phyloP scores from a whole-genome alignment of 139 green algal species.

The Ostreobium quekettii region DNA sequence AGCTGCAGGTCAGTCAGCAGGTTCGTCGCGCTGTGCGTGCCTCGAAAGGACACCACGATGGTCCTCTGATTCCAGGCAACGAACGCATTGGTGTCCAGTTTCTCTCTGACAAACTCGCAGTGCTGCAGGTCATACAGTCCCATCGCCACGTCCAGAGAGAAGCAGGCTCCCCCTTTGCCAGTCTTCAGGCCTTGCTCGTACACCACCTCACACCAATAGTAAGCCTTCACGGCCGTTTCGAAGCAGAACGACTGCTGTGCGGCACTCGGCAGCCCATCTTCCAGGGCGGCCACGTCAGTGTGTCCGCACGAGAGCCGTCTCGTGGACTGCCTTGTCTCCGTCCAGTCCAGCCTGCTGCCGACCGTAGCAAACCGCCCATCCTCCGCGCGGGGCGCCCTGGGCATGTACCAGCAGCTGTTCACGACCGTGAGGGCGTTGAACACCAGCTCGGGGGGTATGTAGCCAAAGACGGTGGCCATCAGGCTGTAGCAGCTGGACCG shows the following conservation, averaged over 20 bases:
- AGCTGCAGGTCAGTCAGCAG: slow-evolving; percentile 6
- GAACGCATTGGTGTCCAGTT: slow-evolving; percentile 13
- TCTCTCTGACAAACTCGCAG: slow-evolving; percentile 14
- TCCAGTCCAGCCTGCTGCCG: not conserved
- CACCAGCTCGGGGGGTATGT: not conserved
- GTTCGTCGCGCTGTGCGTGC: slow-evolving; percentile 11
- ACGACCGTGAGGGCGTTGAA: not conserved
- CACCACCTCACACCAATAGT: slow-evolving; percentile 15
- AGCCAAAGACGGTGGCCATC: not conserved
- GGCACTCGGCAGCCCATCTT: too few species aligned
- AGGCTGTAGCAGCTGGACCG: not conserved
- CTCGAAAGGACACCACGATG: slow-evolving; percentile 10
- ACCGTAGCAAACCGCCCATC: not conserved
- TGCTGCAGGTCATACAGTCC: slow-evolving; percentile 7
- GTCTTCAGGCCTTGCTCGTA: not conserved
- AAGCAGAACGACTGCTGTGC: slow-evolving; percentile 25
- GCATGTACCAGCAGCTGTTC: not conserved
- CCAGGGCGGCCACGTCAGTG: too few species aligned
- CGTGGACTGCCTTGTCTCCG: not conserved
- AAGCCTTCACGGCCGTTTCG: slow-evolving; percentile 13
- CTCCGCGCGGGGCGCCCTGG: too few species aligned
- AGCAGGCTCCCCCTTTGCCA: not conserved
- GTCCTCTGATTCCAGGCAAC: slow-evolving; percentile 4
- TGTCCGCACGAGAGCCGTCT: too few species aligned
- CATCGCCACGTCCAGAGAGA: slow-evolving; percentile 14